Percentiles rank a stretch among this genome's conserved stretches.
These are phyloP conservation scores for Lipomyces kockii DNA, from an alignment of 805 yeast species.

Conservation along the genomic window DNA sequence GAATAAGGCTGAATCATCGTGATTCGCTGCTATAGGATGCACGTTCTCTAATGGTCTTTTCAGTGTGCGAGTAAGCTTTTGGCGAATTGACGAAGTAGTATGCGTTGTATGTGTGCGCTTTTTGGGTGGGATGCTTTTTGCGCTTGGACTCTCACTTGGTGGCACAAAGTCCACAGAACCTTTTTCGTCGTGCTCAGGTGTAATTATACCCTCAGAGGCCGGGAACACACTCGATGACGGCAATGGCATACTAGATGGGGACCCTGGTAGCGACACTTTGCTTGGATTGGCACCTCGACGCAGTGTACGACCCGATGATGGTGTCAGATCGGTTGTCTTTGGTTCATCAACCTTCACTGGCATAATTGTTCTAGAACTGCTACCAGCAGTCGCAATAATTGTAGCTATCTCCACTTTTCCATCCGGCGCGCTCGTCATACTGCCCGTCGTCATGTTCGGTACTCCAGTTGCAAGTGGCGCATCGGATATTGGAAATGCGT, in stretches of 20 bases:
- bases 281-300: neutral
- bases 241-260: slow-evolving; percentile 8
- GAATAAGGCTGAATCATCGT: slow-evolving; percentile 2
- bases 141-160: neutral
- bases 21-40: neutral
- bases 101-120: neutral
- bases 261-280: neutral
- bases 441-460: neutral
- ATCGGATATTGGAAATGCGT: slow-evolving; percentile 8
- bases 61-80: slow-evolving; percentile 11
- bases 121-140: neutral
- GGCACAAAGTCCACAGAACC: neutral
- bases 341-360: neutral
- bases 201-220: neutral
- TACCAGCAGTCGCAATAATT: neutral
- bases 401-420: neutral
- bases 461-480: neutral
- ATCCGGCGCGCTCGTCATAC: neutral
- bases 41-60: slow-evolving; percentile 12
- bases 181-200: neutral
- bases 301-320: neutral
- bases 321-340: neutral
- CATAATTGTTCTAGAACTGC: neutral
- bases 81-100: slow-evolving; percentile 13
- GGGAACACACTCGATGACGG: neutral